Evolutionary conservation across 1,139 yeast species (phyloP).

Genomic region (Blastobotrys indianensis): DNA sequence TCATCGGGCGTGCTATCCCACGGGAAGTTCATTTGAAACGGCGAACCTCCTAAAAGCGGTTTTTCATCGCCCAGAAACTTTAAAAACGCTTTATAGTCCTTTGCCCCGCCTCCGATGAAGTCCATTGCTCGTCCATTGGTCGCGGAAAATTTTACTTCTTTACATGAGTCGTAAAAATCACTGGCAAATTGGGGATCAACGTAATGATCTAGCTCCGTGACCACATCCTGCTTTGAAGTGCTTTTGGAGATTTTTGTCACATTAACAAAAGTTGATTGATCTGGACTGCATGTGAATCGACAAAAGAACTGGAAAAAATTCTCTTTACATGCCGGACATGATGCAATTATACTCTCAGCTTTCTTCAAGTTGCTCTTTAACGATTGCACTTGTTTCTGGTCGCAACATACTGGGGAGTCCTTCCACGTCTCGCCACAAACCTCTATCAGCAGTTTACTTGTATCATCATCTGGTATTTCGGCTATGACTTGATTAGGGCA

Average conservation of each 20-base stretch:
- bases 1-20: constrained; percentile 39
- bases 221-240: constrained; percentile 52
- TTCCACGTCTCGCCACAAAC: constrained; percentile 72
- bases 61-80: constrained; percentile 92
- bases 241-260: constrained; percentile 54
- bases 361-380: constrained; percentile 52
- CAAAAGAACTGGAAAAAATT: constrained; percentile 85
- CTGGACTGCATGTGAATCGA: constrained; percentile 83
- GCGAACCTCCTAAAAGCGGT: constrained; percentile 90
- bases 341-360: constrained; percentile 74
- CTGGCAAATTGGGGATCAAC: constrained; percentile 57
- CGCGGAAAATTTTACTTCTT: constrained; percentile 83
- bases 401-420: constrained; percentile 48
- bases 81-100: constrained; percentile 60
- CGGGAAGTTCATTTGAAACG: constrained; percentile 81
- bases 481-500: constrained; percentile 59
- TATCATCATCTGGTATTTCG: constrained; percentile 40
- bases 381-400: constrained; percentile 41
- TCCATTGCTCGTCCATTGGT: constrained; percentile 98
- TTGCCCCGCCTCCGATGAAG: constrained; percentile 93
- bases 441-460: constrained; percentile 44
- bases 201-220: constrained; percentile 62
- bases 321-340: constrained; percentile 90
- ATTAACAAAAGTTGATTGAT: constrained; percentile 70
- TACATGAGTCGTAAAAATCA: constrained; percentile 74